Conservation (phyloP, 345 rosid genomes). For the Ceriops zippeliana region DNA sequence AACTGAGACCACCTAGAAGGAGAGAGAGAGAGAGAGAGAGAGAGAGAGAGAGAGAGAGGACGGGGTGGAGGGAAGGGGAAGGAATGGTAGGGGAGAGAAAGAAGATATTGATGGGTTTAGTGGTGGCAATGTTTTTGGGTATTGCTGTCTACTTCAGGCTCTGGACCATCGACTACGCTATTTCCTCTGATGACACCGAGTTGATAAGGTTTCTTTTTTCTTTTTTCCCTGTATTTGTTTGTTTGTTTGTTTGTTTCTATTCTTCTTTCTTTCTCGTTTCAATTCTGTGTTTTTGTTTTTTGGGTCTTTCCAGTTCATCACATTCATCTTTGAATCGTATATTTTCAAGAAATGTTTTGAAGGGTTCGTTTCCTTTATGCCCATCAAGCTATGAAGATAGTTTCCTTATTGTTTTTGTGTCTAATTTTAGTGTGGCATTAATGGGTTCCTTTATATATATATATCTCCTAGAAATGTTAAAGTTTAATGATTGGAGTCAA, state of each 20-base stretch:
- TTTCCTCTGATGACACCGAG: conserved; percentile 61
- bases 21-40: too few species aligned
- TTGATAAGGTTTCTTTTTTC: conserved; percentile 48
- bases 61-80: too few species aligned
- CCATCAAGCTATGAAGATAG: not conserved
- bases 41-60: not conserved
- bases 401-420: not conserved
- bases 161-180: conserved; percentile 69
- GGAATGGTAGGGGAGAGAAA: conserved; percentile 49
- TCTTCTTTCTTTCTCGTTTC: not conserved
- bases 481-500: not conserved
- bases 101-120: conserved; percentile 41
- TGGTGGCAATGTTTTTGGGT: conserved; percentile 55
- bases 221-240: not conserved
- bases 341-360: not conserved
- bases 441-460: not conserved
- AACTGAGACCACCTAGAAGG: too few species aligned
- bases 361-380: not conserved
- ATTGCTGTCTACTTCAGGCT: conserved; percentile 64
- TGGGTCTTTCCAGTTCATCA: too few species aligned
- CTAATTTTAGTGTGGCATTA: not conserved
- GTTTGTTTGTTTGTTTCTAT: not conserved
- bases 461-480: not conserved
- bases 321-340: not conserved
- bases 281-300: too few species aligned